Evolutionary conservation across 345 rosid species (phyloP).

Genomic region (Kandelia obovata): DNA sequence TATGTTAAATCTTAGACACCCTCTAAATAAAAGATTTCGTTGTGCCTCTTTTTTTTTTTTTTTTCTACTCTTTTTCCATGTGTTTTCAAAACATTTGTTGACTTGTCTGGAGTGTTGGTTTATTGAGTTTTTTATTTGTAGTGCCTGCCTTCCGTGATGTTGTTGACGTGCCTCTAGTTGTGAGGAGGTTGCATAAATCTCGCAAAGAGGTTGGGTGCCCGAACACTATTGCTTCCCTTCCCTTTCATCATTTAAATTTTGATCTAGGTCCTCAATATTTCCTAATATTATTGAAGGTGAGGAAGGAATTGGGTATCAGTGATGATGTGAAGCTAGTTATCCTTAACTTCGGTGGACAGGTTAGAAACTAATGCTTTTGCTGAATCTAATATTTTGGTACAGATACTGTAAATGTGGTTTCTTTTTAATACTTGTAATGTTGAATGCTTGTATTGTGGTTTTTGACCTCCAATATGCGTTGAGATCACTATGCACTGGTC

Average conservation of each 20-base stretch:
- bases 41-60: too few relatives aligned
- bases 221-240: slow-evolving; percentile 11
- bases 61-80: neutral
- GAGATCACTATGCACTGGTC: neutral
- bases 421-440: neutral
- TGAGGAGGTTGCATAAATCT: slow-evolving; percentile 84
- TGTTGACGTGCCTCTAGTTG: slow-evolving; percentile 91
- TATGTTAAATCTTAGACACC: slow-evolving; percentile 33
- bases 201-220: slow-evolving; percentile 69
- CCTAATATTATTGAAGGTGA: slow-evolving; percentile 45
- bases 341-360: slow-evolving; percentile 99
- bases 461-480: neutral
- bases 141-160: slow-evolving; percentile 99
- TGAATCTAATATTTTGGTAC: neutral
- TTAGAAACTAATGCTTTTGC: slow-evolving; percentile 14
- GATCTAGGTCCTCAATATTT: slow-evolving; percentile 7
- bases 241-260: slow-evolving; percentile 2
- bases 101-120: neutral
- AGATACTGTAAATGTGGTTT: neutral
- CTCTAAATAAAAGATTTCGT: neutral
- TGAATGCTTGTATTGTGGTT: neutral
- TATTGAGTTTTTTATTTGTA: slow-evolving; percentile 19
- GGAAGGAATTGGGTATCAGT: slow-evolving; percentile 78
- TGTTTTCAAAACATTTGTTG: neutral
- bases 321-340: slow-evolving; percentile 84